Evolutionary conservation across 306 rosid genomes (phyloP).

Genomic region (Glycine soja): DNA sequence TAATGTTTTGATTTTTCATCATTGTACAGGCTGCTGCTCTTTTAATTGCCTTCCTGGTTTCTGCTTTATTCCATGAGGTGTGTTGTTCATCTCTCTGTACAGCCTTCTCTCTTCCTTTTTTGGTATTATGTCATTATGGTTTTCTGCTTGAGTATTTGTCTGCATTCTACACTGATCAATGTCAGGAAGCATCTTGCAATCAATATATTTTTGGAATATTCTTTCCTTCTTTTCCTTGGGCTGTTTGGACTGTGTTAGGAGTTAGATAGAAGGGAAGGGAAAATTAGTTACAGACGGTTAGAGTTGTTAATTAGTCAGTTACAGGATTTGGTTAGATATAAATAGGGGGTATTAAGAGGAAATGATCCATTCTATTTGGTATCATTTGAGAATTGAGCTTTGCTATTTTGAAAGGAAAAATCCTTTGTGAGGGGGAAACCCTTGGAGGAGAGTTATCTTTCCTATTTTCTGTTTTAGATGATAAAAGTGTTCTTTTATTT

Average conservation of each 20-base stretch:
- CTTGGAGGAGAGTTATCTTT: too few relatives aligned
- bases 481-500: too few relatives aligned
- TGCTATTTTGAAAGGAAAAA: too few relatives aligned
- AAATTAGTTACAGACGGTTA: too few relatives aligned
- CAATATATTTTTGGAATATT: slow-evolving; percentile 2
- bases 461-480: too few relatives aligned
- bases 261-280: too few relatives aligned
- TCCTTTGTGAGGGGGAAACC: too few relatives aligned
- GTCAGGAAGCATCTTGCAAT: slow-evolving; percentile 2
- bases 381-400: too few relatives aligned
- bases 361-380: too few relatives aligned
- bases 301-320: too few relatives aligned
- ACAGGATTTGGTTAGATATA: too few relatives aligned
- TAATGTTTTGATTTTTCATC: neutral
- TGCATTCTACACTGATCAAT: slow-evolving; percentile 6
- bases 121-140: neutral
- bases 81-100: slow-evolving; percentile 28
- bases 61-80: slow-evolving; percentile 98
- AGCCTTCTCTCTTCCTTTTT: neutral
- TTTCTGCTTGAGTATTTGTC: slow-evolving; percentile 41
- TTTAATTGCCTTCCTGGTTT: slow-evolving; percentile 76
- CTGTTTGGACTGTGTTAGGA: neutral
- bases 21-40: slow-evolving; percentile 72
- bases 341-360: too few relatives aligned
- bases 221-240: neutral